These are phyloP conservation scores for Linnemannia hyalina DNA, from an alignment of 192 early-diverging fungal genomes.

Conservation along the genomic window DNA sequence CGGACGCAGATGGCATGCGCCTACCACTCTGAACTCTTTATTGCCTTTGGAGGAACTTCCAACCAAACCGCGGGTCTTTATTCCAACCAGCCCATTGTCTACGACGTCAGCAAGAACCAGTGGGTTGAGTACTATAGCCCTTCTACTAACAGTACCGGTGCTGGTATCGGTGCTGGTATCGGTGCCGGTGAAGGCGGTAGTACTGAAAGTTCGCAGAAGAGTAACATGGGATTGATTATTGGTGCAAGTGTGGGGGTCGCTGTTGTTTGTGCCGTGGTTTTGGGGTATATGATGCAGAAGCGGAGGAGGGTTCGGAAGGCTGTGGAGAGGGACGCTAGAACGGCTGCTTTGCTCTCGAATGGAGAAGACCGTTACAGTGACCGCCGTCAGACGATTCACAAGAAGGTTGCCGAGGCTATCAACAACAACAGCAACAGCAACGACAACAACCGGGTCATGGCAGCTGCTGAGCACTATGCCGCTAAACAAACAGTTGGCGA, in stretches of 20 bases:
- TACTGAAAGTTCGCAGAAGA: not conserved
- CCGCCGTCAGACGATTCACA: not conserved
- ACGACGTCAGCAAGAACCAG: not conserved
- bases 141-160: too few species aligned
- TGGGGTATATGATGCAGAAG: not conserved
- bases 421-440: not conserved
- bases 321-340: not conserved
- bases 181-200: not conserved
- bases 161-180: not conserved
- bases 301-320: not conserved
- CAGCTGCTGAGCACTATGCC: not conserved
- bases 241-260: conserved; percentile 3
- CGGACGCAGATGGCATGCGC: conserved; percentile 38
- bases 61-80: not conserved
- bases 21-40: conserved; percentile 12
- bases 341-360: not conserved
- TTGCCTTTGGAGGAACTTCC: conserved; percentile 30
- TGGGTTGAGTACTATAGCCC: conserved; percentile 4
- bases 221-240: not conserved
- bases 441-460: not conserved
- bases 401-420: not conserved
- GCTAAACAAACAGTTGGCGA: not conserved
- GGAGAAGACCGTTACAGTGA: not conserved
- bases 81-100: conserved; percentile 4
- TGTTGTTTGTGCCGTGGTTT: not conserved